Conservation (phyloP, 2,329 filamentous ascomycete species). For the Cladophialophora yegresii region DNA sequence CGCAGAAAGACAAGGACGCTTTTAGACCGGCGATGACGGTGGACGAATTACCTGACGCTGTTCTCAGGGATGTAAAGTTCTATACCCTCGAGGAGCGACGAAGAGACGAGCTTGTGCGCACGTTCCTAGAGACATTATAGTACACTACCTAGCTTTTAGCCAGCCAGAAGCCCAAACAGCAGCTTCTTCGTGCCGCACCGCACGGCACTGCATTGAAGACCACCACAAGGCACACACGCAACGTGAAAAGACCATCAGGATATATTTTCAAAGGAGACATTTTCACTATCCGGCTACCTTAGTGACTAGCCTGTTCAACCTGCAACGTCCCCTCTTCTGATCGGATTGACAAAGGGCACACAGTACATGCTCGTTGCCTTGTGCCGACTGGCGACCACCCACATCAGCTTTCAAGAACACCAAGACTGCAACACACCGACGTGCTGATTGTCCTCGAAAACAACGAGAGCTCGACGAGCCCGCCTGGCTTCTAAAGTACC, state of each 20-base stretch:
- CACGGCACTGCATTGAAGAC: neutral
- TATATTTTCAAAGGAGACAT: neutral
- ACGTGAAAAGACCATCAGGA: neutral
- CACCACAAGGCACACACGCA: neutral
- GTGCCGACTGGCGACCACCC: neutral
- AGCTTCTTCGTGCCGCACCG: neutral
- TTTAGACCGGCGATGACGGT: constrained; percentile 8
- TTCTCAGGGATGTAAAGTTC: constrained; percentile 31
- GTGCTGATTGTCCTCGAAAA: neutral
- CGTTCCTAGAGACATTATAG: constrained; percentile 29
- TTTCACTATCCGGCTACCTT: neutral
- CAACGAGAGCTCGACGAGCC: neutral
- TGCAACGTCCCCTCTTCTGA: neutral
- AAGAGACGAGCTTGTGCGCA: constrained; percentile 33
- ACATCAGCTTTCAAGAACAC: neutral
- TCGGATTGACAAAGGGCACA: neutral
- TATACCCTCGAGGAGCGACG: constrained; percentile 29
- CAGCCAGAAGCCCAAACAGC: neutral
- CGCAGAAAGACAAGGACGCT: constrained; percentile 2
- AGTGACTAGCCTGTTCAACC: neutral
- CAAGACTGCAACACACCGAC: neutral
- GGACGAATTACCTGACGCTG: constrained; percentile 18
- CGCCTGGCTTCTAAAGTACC: neutral
- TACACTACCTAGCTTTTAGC: no score
- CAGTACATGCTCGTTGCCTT: neutral